Conservation (phyloP, 202 grass and related monocot species). For the Hordeum pubiflorum region DNA sequence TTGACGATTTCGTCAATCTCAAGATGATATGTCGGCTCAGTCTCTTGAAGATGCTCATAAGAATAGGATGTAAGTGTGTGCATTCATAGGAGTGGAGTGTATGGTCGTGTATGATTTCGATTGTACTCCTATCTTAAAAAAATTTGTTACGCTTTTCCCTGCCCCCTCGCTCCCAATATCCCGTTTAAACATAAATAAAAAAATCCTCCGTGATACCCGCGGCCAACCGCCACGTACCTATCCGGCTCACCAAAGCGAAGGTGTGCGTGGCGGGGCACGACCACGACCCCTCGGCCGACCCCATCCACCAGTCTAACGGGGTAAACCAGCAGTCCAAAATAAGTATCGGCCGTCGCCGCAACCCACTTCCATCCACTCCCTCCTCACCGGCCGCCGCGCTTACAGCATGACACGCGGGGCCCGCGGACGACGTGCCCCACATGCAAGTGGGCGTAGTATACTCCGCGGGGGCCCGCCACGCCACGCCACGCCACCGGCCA, state of each 20-base stretch:
- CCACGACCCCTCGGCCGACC: background rate
- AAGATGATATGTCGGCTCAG: too few species aligned
- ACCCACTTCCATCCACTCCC: background rate
- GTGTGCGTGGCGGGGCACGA: background rate
- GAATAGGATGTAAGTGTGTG: too few species aligned
- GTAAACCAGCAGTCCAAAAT: background rate
- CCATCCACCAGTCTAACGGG: constrained; percentile 12
- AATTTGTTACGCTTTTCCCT: too few species aligned
- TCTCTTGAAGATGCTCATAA: too few species aligned
- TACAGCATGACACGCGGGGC: background rate
- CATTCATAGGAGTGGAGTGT: too few species aligned
- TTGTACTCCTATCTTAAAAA: too few species aligned
- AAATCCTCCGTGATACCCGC: background rate
- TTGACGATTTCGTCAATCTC: too few species aligned
- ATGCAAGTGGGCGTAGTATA: background rate
- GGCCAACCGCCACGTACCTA: background rate
- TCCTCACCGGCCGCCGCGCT: too few species aligned
- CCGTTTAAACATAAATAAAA: too few species aligned
- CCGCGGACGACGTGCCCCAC: fast-evolving
- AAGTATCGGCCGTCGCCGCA: background rate
- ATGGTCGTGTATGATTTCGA: too few species aligned
- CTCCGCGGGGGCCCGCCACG: background rate
- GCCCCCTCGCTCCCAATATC: too few species aligned
- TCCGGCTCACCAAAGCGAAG: background rate
- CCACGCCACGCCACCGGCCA: background rate